Percentiles rank a stretch among this genome's conserved stretches.
Evolutionary conservation across 768 basidiomycete species (phyloP).

Genomic region (Lentinula sp.): DNA sequence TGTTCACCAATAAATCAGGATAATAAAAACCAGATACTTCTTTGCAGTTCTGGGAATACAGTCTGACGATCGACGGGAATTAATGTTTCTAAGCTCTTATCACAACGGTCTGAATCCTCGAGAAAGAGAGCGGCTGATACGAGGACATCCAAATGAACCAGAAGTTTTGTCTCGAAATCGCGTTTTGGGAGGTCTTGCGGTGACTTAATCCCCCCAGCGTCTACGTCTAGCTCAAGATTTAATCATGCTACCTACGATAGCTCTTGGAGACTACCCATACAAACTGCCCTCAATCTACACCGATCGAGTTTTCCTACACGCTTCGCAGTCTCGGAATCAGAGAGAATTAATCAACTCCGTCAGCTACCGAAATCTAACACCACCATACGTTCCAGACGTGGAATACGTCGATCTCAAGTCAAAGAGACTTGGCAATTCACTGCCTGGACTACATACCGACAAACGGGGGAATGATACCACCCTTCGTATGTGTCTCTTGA

Average conservation of each 20-base stretch:
- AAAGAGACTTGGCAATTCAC: neutral
- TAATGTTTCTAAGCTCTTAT: conserved; percentile 34
- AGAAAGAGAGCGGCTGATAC: conserved; percentile 33
- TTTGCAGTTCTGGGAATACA: too few species aligned
- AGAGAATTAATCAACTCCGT: too few species aligned
- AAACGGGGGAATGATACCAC: neutral
- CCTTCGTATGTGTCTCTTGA: conserved; percentile 28
- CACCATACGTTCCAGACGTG: conserved; percentile 47
- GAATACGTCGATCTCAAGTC: conserved; percentile 28
- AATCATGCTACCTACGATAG: conserved; percentile 36
- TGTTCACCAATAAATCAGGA: too few species aligned
- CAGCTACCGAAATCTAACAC: conserved; percentile 31
- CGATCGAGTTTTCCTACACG: conserved; percentile 30
- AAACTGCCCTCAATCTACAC: conserved; percentile 46
- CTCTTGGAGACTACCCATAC: conserved; percentile 49
- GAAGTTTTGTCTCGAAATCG: conserved; percentile 38
- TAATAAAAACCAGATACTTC: too few species aligned
- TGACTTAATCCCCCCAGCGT: conserved; percentile 33
- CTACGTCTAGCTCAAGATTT: too few species aligned
- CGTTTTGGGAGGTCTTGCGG: conserved; percentile 51
- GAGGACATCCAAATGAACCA: conserved; percentile 42
- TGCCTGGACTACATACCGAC: neutral
- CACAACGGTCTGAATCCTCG: conserved; percentile 41
- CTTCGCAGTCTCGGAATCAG: too few species aligned
- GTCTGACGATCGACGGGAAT: conserved; percentile 21